These are phyloP conservation scores for Xylaria longipes DNA, from an alignment of 495 filamentous ascomycete genomes.

Conservation along the genomic window DNA sequence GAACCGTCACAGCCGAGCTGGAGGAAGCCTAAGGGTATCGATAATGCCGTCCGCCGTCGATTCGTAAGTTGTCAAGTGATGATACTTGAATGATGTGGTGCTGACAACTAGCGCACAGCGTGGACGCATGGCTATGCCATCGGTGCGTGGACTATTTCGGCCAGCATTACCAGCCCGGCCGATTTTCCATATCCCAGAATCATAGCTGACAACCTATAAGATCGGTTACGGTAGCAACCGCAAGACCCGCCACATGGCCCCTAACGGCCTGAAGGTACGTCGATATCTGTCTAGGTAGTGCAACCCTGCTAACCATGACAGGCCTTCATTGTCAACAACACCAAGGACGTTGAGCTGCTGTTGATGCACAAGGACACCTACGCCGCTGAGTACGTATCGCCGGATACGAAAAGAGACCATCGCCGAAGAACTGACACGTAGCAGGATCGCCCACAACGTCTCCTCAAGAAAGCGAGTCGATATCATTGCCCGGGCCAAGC, in stretches of 20 bases:
- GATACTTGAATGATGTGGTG: background rate
- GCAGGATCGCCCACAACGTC: slow-evolving; percentile 93
- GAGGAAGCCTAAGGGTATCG: slow-evolving; percentile 99
- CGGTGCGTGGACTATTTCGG: slow-evolving; percentile 68
- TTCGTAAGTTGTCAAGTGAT: slow-evolving; percentile 28
- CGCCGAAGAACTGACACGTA: slow-evolving; percentile 31
- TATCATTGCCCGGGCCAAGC: slow-evolving; percentile 94
- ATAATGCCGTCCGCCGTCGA: slow-evolving; percentile 64
- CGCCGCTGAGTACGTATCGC: slow-evolving; percentile 87
- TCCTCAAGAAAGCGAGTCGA: slow-evolving; percentile 98
- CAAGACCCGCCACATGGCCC: slow-evolving; percentile 98
- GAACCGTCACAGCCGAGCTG: slow-evolving; percentile 78
- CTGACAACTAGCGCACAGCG: slow-evolving; percentile 47
- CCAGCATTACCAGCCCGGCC: background rate
- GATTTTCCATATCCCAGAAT: background rate
- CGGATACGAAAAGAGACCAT: background rate
- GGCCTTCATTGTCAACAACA: slow-evolving; percentile 97
- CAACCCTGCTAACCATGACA: slow-evolving; percentile 4
- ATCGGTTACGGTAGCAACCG: slow-evolving; percentile 98
- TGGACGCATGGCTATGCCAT: slow-evolving; percentile 95
- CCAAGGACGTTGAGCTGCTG: slow-evolving; percentile 92
- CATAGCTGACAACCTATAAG: slow-evolving; percentile 38
- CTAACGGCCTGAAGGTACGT: slow-evolving; percentile 87
- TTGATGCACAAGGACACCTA: slow-evolving; percentile 99
- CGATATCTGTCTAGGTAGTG: background rate